Evolutionary conservation across 1,284 basidiomycete genomes (phyloP), one percentile per base, ranked within the genome.

Genomic region (Ceratobasidium theobromae): DNA sequence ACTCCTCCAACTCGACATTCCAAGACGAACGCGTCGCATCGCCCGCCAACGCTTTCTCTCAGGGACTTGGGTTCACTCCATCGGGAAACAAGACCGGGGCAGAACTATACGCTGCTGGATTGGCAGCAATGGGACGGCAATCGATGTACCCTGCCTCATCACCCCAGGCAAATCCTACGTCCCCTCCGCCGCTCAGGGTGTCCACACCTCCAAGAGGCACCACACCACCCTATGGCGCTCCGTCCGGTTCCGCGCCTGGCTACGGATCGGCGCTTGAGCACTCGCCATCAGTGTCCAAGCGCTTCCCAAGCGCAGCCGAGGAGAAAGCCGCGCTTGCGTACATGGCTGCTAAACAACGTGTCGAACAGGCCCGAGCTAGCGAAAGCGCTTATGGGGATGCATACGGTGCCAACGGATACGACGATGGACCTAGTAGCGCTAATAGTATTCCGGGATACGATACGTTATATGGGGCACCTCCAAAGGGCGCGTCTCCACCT

Each of bases 51-150:
- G 16, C 35, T 38, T 38, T 16, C 16, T 16, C 35, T 45, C 12
- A 21, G 6, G 9, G 9, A 45, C 18, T 12, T 40, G 46, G 12
- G 23, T 30, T 21, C 32, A 64, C 58, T 8, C 58, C 58, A 5
- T 46, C 48, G n/a, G 58, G 16, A 21, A 35, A 35, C 21, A 64
- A 64, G 38, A 38, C 58, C 28, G 58, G 58, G 6, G 33, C 30
- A 30, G 58, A 64, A 18, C 58, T 64, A 14, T 64, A 46, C 21
- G 58, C 58, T 4, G 58, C 58, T 30, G 58, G 58, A 30, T 38
- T 64, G 48, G 58, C 58, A 14, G 58, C 58, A 14, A 64, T 64
- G 58, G 58, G 58, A 14, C 18, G 58, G 6, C 46, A 64, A 32
- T 51, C 48, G 14, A 65, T 67, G 40, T 60, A 64, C 30, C 45